Base-by-base conservation (phyloP, 306 rosid genomes). In the Clitoria ternatea region DNA sequence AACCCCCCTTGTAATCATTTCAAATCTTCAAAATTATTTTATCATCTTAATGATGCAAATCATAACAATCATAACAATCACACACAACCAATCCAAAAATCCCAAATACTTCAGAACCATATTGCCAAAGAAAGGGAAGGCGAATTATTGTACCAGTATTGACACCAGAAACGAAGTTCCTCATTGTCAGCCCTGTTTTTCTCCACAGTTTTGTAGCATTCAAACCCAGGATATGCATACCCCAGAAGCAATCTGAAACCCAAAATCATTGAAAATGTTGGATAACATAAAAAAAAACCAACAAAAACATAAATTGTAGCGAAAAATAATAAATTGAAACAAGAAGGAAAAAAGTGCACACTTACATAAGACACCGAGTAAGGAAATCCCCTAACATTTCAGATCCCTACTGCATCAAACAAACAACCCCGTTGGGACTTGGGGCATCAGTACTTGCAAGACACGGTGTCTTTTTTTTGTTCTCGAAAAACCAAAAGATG, bases 91-190 rank as follows among this genome's bases (percentile, higher is more conserved):
- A 27, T 26, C 17, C n/a, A 77, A 68, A 49, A 5, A n/a, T n/a
- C n/a, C 61, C 14, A 12, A 52, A 61, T 8, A 65, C 45, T 39
- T 62, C 44, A 26, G 18, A 61, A 24, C 23, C n/a, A 54, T 7
- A 6, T 13, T 40, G 30, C 4, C 13, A 26, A 37, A 43, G 23
- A 48, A 62, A 14, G 43, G 11, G 49, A 63, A 73, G 54, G n/a
- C 35, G 62, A 44, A 39, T 55, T 65, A 7, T 57, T 1, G 35
- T 88, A 90, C 98, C 98, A 94, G 64, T 91, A 91, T 74, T 87
- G 95, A 78, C 97, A 94, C 98, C 98, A 94, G 74, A 94, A 89
- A 10, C 94, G 92, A 69, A 94, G 97, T 70, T 91, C 92, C 69
- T 83, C 91, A 33, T 68, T 82, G 19, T 68, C 78, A 4, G 77